These are phyloP conservation scores for Nematocida sp. DNA, from an alignment of 371 early-diverging fungal genomes.

Conservation along the genomic window DNA sequence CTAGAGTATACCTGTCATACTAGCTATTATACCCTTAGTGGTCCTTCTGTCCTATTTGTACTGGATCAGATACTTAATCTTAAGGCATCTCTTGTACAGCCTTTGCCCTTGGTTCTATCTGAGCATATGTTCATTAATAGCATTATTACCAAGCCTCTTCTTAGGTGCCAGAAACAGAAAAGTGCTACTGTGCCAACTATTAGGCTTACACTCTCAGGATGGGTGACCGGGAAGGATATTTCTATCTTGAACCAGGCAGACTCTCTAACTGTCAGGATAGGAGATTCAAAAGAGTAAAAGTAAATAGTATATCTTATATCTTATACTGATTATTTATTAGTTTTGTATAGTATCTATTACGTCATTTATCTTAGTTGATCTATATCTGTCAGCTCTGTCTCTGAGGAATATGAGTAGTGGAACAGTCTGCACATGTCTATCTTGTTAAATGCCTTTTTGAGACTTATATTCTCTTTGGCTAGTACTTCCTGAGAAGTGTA, in stretches of 20 bases:
- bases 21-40: not conserved
- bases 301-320: too few relatives aligned
- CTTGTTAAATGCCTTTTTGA: constrained; percentile 35
- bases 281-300: too few relatives aligned
- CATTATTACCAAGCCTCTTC: constrained; percentile 8
- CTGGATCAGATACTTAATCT: constrained; percentile 30
- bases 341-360: not conserved
- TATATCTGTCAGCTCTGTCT: constrained; percentile 32
- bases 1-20: not conserved
- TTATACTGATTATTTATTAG: too few relatives aligned
- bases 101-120: constrained; percentile 38
- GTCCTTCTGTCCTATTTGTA: constrained; percentile 34
- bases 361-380: not conserved
- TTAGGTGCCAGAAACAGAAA: not conserved
- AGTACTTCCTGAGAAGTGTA: constrained; percentile 15
- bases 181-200: not conserved
- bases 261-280: not conserved
- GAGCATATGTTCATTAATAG: constrained; percentile 13
- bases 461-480: not conserved
- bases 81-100: constrained; percentile 3
- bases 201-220: not conserved
- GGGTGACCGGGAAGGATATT: not conserved
- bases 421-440: constrained; percentile 47
- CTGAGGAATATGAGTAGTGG: constrained; percentile 42
- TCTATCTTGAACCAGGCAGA: not conserved